phyloP scores from a whole-genome alignment of 805 yeast species.

The Tetrapisispora phaffii region DNA sequence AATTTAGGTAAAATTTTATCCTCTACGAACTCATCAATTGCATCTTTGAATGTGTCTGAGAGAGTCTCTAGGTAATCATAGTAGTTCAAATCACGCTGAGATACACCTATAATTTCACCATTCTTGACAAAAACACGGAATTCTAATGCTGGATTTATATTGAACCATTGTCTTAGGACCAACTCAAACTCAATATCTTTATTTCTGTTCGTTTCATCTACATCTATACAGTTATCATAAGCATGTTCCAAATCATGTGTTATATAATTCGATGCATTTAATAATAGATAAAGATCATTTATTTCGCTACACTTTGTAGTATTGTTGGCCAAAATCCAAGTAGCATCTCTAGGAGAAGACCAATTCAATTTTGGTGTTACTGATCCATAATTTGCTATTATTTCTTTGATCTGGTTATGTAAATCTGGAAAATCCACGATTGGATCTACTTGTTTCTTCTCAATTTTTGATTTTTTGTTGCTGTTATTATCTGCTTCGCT shows the following conservation, averaged over 20 bases:
- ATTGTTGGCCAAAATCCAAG: constrained; percentile 80
- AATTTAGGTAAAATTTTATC: constrained; percentile 39
- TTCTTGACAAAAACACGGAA: constrained; percentile 76
- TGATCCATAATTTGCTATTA: constrained; percentile 42
- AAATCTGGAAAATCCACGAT: constrained; percentile 45
- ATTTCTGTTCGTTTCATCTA: constrained; percentile 15
- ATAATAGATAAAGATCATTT: constrained; percentile 66
- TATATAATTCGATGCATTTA: constrained; percentile 82
- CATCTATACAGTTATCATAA: constrained; percentile 41
- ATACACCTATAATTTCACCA: constrained; percentile 53
- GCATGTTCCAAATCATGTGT: constrained; percentile 75
- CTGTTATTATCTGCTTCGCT: constrained; percentile 16
- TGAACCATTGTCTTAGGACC: constrained; percentile 73
- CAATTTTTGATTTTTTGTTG: constrained; percentile 4
- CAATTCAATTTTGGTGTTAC: constrained; percentile 89
- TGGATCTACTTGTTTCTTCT: constrained; percentile 31
- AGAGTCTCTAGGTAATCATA: constrained; percentile 58
- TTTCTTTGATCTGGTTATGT: constrained; percentile 41
- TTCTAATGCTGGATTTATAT: constrained; percentile 81
- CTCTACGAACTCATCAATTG: constrained; percentile 48
- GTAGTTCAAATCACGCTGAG: constrained; percentile 80
- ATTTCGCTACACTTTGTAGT: constrained; percentile 61
- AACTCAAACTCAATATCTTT: constrained; percentile 42
- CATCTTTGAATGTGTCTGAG: constrained; percentile 36
- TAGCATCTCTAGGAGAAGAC: constrained; percentile 94